phyloP scores from a whole-genome alignment of 2,329 filamentous ascomycete genomes.

The Phaeosphaeria sp. region DNA sequence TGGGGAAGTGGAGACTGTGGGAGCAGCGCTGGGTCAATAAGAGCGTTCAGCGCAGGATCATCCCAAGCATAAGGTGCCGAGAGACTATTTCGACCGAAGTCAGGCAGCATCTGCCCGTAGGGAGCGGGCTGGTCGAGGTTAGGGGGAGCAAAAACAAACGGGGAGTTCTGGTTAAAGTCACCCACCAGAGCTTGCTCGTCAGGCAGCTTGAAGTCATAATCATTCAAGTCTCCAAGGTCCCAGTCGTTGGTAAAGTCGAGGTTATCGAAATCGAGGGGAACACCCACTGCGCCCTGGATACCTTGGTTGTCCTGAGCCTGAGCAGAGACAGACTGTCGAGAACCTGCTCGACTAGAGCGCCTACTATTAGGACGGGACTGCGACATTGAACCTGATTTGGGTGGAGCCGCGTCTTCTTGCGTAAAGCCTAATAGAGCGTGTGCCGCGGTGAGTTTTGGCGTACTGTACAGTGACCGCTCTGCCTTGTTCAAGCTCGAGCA shows the following conservation, averaged over 20 bases:
- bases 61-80: not conserved
- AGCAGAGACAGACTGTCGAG: slow-evolving; percentile 6
- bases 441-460: not conserved
- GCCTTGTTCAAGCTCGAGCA: not conserved
- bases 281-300: not conserved
- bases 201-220: not conserved
- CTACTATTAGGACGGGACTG: slow-evolving; percentile 4
- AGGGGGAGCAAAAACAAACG: too few species aligned
- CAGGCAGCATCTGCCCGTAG: too few species aligned
- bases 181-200: not conserved
- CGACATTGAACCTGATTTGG: slow-evolving; percentile 1
- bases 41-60: not conserved
- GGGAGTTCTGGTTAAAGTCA: not conserved
- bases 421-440: not conserved
- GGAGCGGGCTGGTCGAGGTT: too few species aligned
- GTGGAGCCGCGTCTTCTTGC: not conserved
- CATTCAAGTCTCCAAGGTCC: not conserved
- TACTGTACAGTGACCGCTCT: not conserved
- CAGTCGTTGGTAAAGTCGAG: slow-evolving; percentile 3
- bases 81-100: not conserved
- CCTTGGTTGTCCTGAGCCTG: slow-evolving; percentile 12
- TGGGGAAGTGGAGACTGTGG: not conserved
- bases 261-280: slow-evolving; percentile 1
- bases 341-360: slow-evolving; percentile 7
- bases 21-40: not conserved